Base-by-base conservation (phyloP, 495 filamentous ascomycete genomes). In the Chaetomium cochliodes region DNA sequence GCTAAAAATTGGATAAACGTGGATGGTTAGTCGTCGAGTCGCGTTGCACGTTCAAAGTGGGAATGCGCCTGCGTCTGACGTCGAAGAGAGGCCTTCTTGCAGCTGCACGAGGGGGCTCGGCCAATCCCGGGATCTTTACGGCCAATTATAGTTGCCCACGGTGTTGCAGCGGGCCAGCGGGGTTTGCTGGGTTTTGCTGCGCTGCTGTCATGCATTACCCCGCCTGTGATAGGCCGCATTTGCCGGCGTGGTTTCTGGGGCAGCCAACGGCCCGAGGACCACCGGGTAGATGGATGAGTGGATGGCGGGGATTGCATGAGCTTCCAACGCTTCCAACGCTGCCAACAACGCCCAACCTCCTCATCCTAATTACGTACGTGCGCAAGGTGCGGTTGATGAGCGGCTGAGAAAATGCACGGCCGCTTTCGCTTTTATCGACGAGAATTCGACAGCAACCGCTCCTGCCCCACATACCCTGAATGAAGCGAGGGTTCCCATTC, bases 11-110 rank as follows among this genome's bases (percentile, higher is more conserved):
- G 28, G 6, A 11, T 33, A 0, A 54, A 26, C 51, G 51, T 33
- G 18, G 28, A 23, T n/a, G 18, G 9, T 4, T n/a, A 23, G n/a
- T 22, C 46, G 1, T 23, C 12, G 8, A 33, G 28, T 54, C 51
- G 51, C 13, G 2, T 1, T 2, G 9, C 33, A 50, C 18, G 49
- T 15, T 26, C 55, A 15, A 28, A 25, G 47, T 59, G 16, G 57
- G 23, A 25, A 49, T 59, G n/a, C n/a, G 37, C 12, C 55, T 25
- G 5, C 5, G 44, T 59, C 57, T 59, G 57, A 59, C 57, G 57
- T 59, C 57, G 57, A 59, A 30, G 39, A 46, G 25, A 33, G 28
- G 57, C 25, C 57, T 12, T 28, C 41, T 20, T 49, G 57, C 55
- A 58, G 39, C 20, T 58, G 55, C 55, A 22, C 15, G 11, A 12